A percentile compares a stretch with the other conserved stretches of the same genome.
Conservation (phyloP, 305 asterid species). For the Solanum chacoense region DNA sequence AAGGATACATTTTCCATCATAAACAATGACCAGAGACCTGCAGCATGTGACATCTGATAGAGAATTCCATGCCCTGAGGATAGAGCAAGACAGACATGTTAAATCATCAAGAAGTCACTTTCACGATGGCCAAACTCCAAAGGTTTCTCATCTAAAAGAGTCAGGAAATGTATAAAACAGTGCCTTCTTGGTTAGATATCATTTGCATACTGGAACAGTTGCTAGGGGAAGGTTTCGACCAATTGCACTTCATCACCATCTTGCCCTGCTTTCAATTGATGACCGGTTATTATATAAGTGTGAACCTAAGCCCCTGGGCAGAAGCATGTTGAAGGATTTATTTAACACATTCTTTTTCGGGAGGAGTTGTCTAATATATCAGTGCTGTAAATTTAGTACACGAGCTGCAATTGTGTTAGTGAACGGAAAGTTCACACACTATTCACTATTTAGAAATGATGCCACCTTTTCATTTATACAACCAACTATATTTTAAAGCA, state of each 20-base stretch:
- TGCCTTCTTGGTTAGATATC: background rate
- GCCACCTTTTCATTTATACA: background rate
- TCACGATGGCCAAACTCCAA: background rate
- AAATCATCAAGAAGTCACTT: background rate
- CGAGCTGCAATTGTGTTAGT: background rate
- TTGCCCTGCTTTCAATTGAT: background rate
- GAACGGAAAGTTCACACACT: background rate
- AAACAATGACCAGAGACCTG: slow-evolving; percentile 64
- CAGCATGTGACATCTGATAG: slow-evolving; percentile 76
- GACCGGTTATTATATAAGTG: background rate
- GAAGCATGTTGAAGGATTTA: background rate
- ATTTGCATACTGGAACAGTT: background rate
- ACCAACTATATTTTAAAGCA: background rate
- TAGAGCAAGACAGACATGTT: slow-evolving; percentile 1
- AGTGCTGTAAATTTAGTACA: background rate
- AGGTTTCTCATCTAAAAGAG: background rate
- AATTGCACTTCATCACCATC: background rate
- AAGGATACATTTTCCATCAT: slow-evolving; percentile 60
- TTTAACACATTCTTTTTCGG: background rate
- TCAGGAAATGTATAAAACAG: background rate
- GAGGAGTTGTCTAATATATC: background rate
- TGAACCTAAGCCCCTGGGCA: background rate
- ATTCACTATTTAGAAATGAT: background rate
- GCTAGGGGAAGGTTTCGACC: background rate
- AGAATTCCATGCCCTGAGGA: slow-evolving; percentile 87